A percentile compares a stretch with the other conserved stretches of the same genome.
Evolutionary conservation across 495 filamentous ascomycete genomes (phyloP).

Genomic region (Rostrohypoxylon terebratum): DNA sequence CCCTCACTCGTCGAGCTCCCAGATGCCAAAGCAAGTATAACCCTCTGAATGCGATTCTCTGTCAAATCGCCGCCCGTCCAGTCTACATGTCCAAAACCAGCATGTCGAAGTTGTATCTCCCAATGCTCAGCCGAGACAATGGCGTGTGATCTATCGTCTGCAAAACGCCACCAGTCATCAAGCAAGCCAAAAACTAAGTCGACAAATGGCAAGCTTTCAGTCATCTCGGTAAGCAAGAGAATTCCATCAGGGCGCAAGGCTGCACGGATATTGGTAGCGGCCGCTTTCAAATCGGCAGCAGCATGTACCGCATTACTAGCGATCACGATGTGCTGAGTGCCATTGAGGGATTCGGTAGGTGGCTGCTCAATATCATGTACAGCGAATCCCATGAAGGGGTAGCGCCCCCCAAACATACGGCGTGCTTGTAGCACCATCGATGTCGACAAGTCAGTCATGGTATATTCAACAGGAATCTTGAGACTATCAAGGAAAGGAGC

Average conservation of each 20-base stretch:
- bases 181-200: constrained; percentile 64
- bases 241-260: constrained; percentile 58
- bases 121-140: constrained; percentile 51
- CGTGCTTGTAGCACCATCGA: constrained; percentile 58
- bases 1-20: constrained; percentile 15
- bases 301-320: constrained; percentile 64
- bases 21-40: constrained; percentile 59
- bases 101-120: constrained; percentile 52
- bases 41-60: constrained; percentile 55
- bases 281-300: constrained; percentile 48
- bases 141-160: constrained; percentile 60
- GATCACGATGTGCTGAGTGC: constrained; percentile 55
- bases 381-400: constrained; percentile 59
- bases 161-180: constrained; percentile 66
- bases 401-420: constrained; percentile 44
- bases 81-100: constrained; percentile 59
- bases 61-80: constrained; percentile 59
- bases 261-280: constrained; percentile 48
- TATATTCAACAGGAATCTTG: constrained; percentile 48
- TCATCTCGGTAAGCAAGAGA: constrained; percentile 61
- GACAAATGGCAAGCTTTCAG: constrained; percentile 50
- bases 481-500: constrained; percentile 50
- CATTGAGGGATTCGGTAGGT: constrained; percentile 42
- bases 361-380: constrained; percentile 58
- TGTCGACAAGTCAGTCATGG: constrained; percentile 60